phyloP scores from a whole-genome alignment of 345 rosid species.

The Fremontodendron californicum region DNA sequence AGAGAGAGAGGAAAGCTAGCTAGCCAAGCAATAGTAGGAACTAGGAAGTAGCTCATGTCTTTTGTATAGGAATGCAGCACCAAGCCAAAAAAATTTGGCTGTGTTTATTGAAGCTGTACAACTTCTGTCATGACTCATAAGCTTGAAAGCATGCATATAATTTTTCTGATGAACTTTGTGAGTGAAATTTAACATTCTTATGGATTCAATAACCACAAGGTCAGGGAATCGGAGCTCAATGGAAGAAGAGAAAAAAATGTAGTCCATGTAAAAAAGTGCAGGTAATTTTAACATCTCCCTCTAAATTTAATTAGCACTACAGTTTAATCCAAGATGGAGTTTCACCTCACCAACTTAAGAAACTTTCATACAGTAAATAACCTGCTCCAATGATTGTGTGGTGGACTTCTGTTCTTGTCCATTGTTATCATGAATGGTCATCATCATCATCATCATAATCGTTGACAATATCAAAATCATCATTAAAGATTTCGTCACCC shows the following conservation, averaged over 20 bases:
- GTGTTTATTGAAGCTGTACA: not conserved
- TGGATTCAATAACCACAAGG: slow-evolving; percentile 35
- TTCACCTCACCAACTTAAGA: slow-evolving; percentile 34
- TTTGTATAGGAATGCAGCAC: not conserved
- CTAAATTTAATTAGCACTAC: not conserved
- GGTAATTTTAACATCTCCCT: slow-evolving; percentile 41
- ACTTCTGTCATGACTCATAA: not conserved
- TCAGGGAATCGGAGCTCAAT: slow-evolving; percentile 67
- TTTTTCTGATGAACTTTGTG: not conserved
- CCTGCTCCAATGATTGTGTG: slow-evolving; percentile 41
- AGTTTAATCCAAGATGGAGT: slow-evolving; percentile 14
- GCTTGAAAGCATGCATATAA: not conserved
- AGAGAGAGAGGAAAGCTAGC: no score
- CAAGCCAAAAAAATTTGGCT: not conserved
- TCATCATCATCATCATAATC: slow-evolving; percentile 16
- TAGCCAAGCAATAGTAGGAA: not conserved
- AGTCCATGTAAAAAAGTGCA: slow-evolving; percentile 84
- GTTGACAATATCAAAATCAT: slow-evolving; percentile 22
- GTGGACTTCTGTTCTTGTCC: slow-evolving; percentile 18
- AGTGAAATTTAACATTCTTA: not conserved
- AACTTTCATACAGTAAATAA: slow-evolving; percentile 28
- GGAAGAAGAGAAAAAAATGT: slow-evolving; percentile 78
- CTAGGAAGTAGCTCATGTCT: not conserved
- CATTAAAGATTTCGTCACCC: slow-evolving; percentile 18
- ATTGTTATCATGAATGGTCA: slow-evolving; percentile 22